These are phyloP conservation scores for Oenanthe javanica DNA, from an alignment of 140 eudicot genomes.

Conservation along the genomic window DNA sequence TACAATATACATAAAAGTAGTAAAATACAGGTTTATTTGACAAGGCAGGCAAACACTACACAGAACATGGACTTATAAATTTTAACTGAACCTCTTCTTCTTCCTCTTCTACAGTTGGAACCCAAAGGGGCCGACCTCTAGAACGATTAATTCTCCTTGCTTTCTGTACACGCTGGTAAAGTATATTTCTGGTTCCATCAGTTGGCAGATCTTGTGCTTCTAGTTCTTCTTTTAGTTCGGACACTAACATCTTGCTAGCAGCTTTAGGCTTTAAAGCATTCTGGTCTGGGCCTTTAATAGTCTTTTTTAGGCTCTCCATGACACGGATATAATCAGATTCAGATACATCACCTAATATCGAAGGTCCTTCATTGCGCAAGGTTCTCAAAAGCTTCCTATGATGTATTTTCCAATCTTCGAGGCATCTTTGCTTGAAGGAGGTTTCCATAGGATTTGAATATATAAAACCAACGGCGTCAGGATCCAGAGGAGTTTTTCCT, in stretches of 20 bases:
- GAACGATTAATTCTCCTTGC: conserved; percentile 96
- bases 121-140: conserved; percentile 92
- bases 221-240: conserved; percentile 77
- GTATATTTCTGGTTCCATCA: conserved; percentile 89
- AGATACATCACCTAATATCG: conserved; percentile 64
- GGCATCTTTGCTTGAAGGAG: conserved; percentile 86
- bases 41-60: neutral
- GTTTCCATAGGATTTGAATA: conserved; percentile 79
- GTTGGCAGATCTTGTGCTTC: conserved; percentile 93
- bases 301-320: conserved; percentile 69
- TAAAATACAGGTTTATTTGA: neutral
- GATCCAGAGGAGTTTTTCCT: conserved; percentile 90
- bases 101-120: conserved; percentile 90
- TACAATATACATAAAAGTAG: neutral
- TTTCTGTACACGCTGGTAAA: conserved; percentile 92
- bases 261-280: conserved; percentile 85
- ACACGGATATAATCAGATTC: conserved; percentile 73
- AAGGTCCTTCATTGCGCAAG: conserved; percentile 72
- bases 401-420: conserved; percentile 69
- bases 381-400: conserved; percentile 68
- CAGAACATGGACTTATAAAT: neutral
- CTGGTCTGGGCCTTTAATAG: conserved; percentile 75
- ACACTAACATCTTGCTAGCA: conserved; percentile 92
- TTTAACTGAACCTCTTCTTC: conserved; percentile 72
- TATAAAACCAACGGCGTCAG: conserved; percentile 73